A percentile compares a stretch with the other conserved stretches of the same genome.
Conservation (phyloP, 1,284 basidiomycete genomes). For the Cutaneotrichosporon curvatum region DNA sequence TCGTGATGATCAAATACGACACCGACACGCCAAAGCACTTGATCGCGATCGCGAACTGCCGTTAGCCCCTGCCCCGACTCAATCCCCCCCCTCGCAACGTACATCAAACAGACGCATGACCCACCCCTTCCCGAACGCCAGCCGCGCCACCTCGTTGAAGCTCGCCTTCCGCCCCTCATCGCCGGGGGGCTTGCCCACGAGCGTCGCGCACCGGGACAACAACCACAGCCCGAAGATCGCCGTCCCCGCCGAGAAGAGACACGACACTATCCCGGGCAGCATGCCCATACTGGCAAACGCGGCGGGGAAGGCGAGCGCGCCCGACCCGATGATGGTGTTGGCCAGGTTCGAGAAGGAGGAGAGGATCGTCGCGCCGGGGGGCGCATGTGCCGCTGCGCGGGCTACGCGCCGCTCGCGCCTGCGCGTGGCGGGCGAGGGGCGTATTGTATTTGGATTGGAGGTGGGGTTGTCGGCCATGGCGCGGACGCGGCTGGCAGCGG, state of each 20-base stretch:
- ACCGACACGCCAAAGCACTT: conserved; percentile 97
- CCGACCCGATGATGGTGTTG: conserved; percentile 84
- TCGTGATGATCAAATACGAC: conserved; percentile 91
- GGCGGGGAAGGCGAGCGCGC: conserved; percentile 54
- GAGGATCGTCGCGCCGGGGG: conserved; percentile 13
- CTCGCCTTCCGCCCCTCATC: conserved; percentile 58
- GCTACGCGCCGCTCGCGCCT: conserved; percentile 6
- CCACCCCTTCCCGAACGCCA: conserved; percentile 61
- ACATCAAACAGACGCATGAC: conserved; percentile 42
- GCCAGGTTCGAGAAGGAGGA: conserved; percentile 55
- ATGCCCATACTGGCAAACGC: conserved; percentile 79
- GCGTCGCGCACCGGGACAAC: conserved; percentile 75
- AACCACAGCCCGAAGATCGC: conserved; percentile 85
- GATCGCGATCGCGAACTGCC: conserved; percentile 83
- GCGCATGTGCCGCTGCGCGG: conserved; percentile 2
- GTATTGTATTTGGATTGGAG: no score
- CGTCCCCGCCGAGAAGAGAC: conserved; percentile 73
- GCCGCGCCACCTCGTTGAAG: conserved; percentile 75
- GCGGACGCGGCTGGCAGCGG: no score
- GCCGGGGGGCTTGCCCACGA: conserved; percentile 50
- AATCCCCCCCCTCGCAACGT: conserved; percentile 14
- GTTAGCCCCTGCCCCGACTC: conserved; percentile 8
- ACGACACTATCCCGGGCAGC: conserved; percentile 79
- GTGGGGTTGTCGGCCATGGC: no score
- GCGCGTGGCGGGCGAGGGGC: conserved; percentile 2